Conservation (phyloP, 306 rosid species). For the Amphicarpaea edgeworthii region DNA sequence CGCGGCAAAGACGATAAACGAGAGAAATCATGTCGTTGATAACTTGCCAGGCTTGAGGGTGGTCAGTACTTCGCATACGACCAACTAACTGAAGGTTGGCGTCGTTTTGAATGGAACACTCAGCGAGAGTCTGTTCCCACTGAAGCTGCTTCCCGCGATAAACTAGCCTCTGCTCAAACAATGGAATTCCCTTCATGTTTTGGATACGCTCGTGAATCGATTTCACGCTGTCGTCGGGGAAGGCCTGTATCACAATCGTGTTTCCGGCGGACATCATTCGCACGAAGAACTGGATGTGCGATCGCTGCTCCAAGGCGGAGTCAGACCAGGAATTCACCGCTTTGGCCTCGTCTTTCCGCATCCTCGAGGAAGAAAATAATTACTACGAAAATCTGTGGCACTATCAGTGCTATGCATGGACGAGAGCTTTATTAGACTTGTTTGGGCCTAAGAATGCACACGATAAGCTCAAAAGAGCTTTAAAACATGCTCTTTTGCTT, state of each 20-base stretch:
- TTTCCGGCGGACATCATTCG: slow-evolving; percentile 64
- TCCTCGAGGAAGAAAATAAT: slow-evolving; percentile 39
- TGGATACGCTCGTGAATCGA: slow-evolving; percentile 71
- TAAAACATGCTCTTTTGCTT: no score
- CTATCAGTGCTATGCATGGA: no score
- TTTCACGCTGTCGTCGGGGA: slow-evolving; percentile 63
- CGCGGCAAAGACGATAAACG: slow-evolving; percentile 63
- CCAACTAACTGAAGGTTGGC: slow-evolving; percentile 71
- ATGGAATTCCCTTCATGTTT: slow-evolving; percentile 64
- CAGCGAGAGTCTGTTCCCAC: slow-evolving; percentile 71
- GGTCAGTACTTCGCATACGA: slow-evolving; percentile 78
- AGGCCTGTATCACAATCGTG: slow-evolving; percentile 68
- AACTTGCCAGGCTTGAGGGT: slow-evolving; percentile 85
- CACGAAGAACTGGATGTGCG: slow-evolving; percentile 72
- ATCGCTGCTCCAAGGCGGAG: neutral
- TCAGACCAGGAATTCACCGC: slow-evolving; percentile 64
- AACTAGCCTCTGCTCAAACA: slow-evolving; percentile 74
- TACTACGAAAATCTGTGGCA: no score
- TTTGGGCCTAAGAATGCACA: no score
- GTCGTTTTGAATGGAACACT: slow-evolving; percentile 78
- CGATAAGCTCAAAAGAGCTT: no score
- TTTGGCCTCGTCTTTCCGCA: slow-evolving; percentile 66
- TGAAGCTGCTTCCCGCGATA: slow-evolving; percentile 87
- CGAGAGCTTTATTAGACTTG: no score
- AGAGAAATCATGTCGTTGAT: slow-evolving; percentile 68